Evolutionary conservation across 129 eudicot genomes (phyloP), one percentile per base, ranked within the genome.

Genomic region (Helianthus tuberosus): DNA sequence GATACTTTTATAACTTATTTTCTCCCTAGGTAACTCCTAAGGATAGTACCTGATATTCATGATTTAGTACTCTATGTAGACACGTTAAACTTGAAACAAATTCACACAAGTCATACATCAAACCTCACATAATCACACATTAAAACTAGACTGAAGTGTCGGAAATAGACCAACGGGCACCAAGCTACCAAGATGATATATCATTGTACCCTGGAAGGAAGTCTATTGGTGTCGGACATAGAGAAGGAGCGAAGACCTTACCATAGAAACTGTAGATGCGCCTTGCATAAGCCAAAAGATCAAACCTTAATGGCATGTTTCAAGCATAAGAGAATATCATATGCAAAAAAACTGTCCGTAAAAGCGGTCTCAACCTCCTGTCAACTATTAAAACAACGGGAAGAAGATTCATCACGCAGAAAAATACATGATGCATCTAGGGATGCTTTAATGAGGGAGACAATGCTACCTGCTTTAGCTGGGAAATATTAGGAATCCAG

Each of bases 221-320:
- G 82, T 60, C 36, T 85, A 47, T 86, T 78, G 14, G 50, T 67
- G 57, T 52, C 69, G 0, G 81, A 82, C 67, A 38, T 20, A 20
- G 77, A 79, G 6, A 79, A 79, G 57, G 75, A 79, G 13, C 52
- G 50, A 59, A 64, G 90, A 66, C 82, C 87, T 5, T 81, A 81
- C 73, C 89, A 82, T 48, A 67, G 58, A 51, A 79, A 86, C 72
- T 82, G 90, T 58, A 36, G 68, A 29, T 86, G 87, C 58, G 86
- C 80, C 0, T 54, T 86, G 71, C 87, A 82, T 82, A 73, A 75
- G 32, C 25, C 49, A 11, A 75, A 75, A 39, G 73, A 65, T 65
- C 63, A 44, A 29, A 48, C 23, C 38, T 49, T 32, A 62, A 63
- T 29, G 11, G 69, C 62, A 15, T 74, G 71, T 74, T 62, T 32